phyloP scores from a whole-genome alignment of 176 grass and related monocot genomes.

The Paspalum vaginatum region DNA sequence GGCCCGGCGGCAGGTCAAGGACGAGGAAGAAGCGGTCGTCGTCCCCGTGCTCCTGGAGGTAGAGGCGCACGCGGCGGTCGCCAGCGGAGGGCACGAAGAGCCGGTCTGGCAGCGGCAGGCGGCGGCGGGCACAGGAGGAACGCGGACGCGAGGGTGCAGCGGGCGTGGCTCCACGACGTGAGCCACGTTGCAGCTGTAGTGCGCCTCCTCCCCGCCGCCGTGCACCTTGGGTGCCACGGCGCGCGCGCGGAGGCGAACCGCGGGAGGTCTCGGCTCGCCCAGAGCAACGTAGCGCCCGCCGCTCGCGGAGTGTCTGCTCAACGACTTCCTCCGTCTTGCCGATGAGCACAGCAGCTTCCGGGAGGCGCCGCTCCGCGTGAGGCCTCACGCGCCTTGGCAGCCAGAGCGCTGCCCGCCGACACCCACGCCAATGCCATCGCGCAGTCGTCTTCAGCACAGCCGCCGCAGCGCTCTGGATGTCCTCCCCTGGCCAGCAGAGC shows the following conservation, averaged over 20 bases:
- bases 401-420: too few species aligned
- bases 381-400: too few species aligned
- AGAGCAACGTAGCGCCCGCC: too few species aligned
- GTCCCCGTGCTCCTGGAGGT: constrained; percentile 39
- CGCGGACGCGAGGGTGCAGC: constrained; percentile 39
- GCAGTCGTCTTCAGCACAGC: too few species aligned
- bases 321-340: too few species aligned
- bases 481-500: too few species aligned
- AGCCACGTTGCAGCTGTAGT: constrained; percentile 38
- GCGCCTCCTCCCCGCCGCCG: background rate
- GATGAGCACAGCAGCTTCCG: too few species aligned
- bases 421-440: too few species aligned
- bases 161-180: constrained; percentile 38
- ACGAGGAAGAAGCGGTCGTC: constrained; percentile 22
- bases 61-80: constrained; percentile 53
- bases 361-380: too few species aligned
- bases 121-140: constrained; percentile 33
- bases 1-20: constrained; percentile 49
- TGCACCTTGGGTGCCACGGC: constrained; percentile 16
- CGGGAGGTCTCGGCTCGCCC: too few species aligned
- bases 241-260: background rate
- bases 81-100: constrained; percentile 48
- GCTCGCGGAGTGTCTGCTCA: too few species aligned
- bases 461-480: too few species aligned
- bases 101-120: background rate